Base-by-base conservation (phyloP, 2,329 filamentous ascomycete species). In the Cladosporium sp. region DNA sequence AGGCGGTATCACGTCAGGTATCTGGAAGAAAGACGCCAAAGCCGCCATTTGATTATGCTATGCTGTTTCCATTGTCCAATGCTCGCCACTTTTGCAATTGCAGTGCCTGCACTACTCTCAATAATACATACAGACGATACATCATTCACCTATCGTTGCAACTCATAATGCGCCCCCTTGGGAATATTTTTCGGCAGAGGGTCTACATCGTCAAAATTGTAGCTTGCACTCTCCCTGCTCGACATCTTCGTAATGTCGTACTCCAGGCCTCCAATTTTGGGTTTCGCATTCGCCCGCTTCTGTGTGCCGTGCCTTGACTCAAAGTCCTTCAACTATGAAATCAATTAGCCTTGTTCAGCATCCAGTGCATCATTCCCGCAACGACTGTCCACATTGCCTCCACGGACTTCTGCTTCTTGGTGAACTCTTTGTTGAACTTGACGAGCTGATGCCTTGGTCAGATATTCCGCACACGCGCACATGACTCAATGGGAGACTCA, bases 1-100 rank as follows among this genome's bases (percentile, higher is more conserved):
- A n/a, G 63, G 59, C 25, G 64, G 63, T 1, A 37, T 58, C 0
- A 45, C 37, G 12, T 63, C 62, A 34, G 50, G 44, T 20, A 25
- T 57, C 28, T 66, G 62, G 64, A 65, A 63, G 59, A 64, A 65
- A 36, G 60, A 47, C 7, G 48, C 48, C 1, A 48, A 48, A 28
- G 28, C 10, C 28, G 17, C 25, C 28, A 48, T 34, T 28, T n/a
- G 45, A 32, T 22, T 48, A 28, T 48, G 12, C 10, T 32, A 1
- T 28, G 3, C 17, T 6, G n/a, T n/a, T 44, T 4, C 13, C n/a
- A 24, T 15, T 44, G 8, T 19, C 3, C 9, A 3, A 4, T 10
- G 8, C 22, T 45, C 42, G 8, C 42, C 15, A 28, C 42, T 28
- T 22, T n/a, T 3, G 15, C 13, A n/a, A n/a, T 22, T 25, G 22